Conservation (phyloP, 805 yeast genomes). For the Sugiyamaella chiloensis region DNA sequence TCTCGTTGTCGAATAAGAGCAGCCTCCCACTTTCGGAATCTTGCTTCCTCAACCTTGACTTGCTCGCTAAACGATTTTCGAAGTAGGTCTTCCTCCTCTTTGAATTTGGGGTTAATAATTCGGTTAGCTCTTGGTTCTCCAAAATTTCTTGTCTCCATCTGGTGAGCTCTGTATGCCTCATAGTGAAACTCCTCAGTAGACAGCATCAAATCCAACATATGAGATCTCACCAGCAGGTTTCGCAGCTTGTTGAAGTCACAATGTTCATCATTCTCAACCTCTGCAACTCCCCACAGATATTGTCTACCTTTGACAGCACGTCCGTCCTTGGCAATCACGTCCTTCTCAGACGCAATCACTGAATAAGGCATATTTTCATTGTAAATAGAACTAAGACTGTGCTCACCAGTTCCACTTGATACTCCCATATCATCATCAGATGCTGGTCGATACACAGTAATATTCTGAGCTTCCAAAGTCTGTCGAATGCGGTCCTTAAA, state of each 20-base stretch:
- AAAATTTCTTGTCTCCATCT: conserved; percentile 49
- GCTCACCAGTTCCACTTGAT: conserved; percentile 23
- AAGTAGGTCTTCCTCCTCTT: conserved; percentile 92
- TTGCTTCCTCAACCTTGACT: conserved; percentile 91
- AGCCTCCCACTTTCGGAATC: conserved; percentile 98
- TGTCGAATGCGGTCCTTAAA: conserved; percentile 54
- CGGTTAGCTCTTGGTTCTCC: conserved; percentile 37
- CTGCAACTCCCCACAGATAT: conserved; percentile 85
- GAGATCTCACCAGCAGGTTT: conserved; percentile 59
- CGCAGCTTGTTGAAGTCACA: conserved; percentile 73
- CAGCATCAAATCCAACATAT: conserved; percentile 74
- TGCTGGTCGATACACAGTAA: conserved; percentile 53
- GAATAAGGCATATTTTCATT: conserved; percentile 60
- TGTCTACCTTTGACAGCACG: conserved; percentile 64
- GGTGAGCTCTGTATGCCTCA: conserved; percentile 61
- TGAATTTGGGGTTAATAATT: conserved; percentile 80
- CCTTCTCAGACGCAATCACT: conserved; percentile 62
- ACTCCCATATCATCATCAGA: conserved; percentile 38
- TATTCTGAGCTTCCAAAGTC: conserved; percentile 51
- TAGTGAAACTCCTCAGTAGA: conserved; percentile 70
- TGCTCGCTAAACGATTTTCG: conserved; percentile 95
- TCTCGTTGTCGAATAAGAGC: conserved; percentile 93
- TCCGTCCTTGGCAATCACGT: conserved; percentile 43
- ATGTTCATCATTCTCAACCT: conserved; percentile 70
- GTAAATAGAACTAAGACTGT: conserved; percentile 18